Percentiles rank a stretch among this genome's conserved stretches.
Conservation (phyloP, 257 asterid genomes). For the Scutellaria minor region DNA sequence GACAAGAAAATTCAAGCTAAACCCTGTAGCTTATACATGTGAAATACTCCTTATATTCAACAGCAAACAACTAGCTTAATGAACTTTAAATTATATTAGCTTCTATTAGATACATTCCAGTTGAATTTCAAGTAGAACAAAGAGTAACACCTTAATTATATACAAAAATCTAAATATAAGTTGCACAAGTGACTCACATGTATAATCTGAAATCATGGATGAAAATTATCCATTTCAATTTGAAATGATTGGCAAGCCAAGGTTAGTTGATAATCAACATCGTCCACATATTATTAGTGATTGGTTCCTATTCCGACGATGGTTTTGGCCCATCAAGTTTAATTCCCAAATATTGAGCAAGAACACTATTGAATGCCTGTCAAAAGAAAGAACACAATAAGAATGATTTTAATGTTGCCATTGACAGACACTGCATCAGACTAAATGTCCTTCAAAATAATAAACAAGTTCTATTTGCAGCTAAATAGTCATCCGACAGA, state of each 20-base stretch:
- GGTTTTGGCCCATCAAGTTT: constrained; percentile 52
- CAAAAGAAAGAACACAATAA: constrained; percentile 34
- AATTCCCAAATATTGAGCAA: constrained; percentile 69
- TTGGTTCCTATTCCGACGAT: constrained; percentile 45
- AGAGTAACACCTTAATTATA: constrained; percentile 7
- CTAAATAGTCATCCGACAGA: constrained; percentile 19
- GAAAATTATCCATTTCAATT: constrained; percentile 31
- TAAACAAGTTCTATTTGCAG: constrained; percentile 26
- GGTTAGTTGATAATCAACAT: constrained; percentile 26
- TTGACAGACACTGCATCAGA: constrained; percentile 24
- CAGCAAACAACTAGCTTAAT: constrained; percentile 1
- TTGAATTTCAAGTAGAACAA: constrained; percentile 20
- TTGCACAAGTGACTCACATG: constrained; percentile 37
- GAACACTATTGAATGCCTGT: constrained; percentile 77
- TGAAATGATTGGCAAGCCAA: constrained; percentile 34
- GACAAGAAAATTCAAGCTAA: constrained; percentile 29
- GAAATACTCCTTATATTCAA: constrained; percentile 4
- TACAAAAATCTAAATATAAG: constrained; percentile 26
- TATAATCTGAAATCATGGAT: constrained; percentile 40
- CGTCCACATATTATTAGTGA: constrained; percentile 30
- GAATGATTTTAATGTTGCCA: constrained; percentile 6
- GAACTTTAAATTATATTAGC: constrained; percentile 18
- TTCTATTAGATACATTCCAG: constrained; percentile 10
- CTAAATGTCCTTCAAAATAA: constrained; percentile 24
- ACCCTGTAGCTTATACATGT: constrained; percentile 10